Conservation (phyloP, 1,139 yeast genomes). For the Kodamaea arcana region DNA sequence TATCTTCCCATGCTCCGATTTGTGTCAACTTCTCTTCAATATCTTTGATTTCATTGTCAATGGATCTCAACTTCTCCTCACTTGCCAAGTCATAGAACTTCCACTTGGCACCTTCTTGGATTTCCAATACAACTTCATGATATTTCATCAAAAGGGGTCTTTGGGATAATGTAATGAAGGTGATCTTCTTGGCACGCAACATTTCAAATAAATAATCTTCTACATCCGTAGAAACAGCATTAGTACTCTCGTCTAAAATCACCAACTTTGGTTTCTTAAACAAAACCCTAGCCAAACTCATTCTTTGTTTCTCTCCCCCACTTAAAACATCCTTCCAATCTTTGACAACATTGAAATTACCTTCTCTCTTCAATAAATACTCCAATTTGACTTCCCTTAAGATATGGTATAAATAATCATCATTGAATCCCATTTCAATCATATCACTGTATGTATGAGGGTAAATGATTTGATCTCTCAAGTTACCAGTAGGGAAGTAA, state of each 20-base stretch:
- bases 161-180: constrained; percentile 81
- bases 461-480: constrained; percentile 83
- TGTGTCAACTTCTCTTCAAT: constrained; percentile 52
- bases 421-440: constrained; percentile 68
- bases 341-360: constrained; percentile 56
- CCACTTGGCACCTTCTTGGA: constrained; percentile 50
- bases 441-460: constrained; percentile 79
- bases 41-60: constrained; percentile 64
- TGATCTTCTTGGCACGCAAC: constrained; percentile 64
- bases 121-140: constrained; percentile 72
- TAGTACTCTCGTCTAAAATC: constrained; percentile 87
- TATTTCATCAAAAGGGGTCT: constrained; percentile 82
- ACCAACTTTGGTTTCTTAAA: constrained; percentile 81
- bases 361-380: constrained; percentile 64
- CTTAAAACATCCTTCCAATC: constrained; percentile 91
- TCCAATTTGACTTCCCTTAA: constrained; percentile 76
- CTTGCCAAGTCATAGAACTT: constrained; percentile 48
- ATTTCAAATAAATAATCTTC: constrained; percentile 84
- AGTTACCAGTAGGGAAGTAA: constrained; percentile 71
- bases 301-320: constrained; percentile 94
- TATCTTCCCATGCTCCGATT: constrained; percentile 48
- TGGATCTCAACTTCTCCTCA: constrained; percentile 56
- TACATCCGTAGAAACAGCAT: constrained; percentile 88
- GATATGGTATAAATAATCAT: constrained; percentile 63
- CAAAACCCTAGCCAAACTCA: constrained; percentile 82